Percentiles rank a stretch among this genome's conserved stretches.
These are phyloP conservation scores for Ambrosia hybrid DNA, from an alignment of 140 eudicot species.

Conservation along the genomic window DNA sequence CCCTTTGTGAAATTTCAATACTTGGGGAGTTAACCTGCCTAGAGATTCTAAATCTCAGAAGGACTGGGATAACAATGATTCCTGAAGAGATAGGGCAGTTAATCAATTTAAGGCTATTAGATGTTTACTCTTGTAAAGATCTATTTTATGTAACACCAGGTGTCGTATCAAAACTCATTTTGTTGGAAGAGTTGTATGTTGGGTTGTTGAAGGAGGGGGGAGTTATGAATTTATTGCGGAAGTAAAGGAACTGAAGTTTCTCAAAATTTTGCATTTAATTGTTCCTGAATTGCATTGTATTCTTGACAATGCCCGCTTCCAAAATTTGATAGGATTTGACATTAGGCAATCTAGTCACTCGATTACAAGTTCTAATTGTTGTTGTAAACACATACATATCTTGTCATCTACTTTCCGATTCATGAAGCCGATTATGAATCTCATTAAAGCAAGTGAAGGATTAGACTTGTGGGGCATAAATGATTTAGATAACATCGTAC, in stretches of 20 bases:
- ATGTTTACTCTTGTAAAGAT: neutral
- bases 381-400: neutral
- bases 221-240: neutral
- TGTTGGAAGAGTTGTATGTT: conserved; percentile 19
- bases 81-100: neutral
- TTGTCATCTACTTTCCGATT: neutral
- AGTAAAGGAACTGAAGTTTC: neutral
- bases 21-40: neutral
- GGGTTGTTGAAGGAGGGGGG: neutral
- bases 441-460: neutral
- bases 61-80: neutral
- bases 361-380: neutral
- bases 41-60: neutral
- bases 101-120: neutral
- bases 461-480: neutral
- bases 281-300: neutral
- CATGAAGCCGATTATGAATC: neutral
- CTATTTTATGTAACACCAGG: neutral
- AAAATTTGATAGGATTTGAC: neutral
- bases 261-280: neutral
- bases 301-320: neutral
- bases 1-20: neutral
- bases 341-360: neutral
- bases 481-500: neutral
- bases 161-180: neutral